phyloP scores from a whole-genome alignment of 176 grass and related monocot genomes.

The Eragrostis nindensis region DNA sequence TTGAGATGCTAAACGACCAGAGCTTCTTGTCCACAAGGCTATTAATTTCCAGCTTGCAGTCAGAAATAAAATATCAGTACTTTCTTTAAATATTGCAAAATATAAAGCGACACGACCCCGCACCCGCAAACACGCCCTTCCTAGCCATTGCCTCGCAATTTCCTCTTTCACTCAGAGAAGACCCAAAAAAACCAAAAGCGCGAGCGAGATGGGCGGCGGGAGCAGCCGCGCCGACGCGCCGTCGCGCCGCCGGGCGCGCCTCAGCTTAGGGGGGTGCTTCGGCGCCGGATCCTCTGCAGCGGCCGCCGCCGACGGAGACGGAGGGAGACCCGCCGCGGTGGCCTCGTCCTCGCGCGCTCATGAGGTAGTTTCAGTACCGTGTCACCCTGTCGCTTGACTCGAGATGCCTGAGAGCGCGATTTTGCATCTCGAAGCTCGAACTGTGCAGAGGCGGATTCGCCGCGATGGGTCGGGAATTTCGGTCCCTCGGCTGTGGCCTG shows the following conservation, averaged over 20 bases:
- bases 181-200: not conserved
- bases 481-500: not conserved
- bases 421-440: not conserved
- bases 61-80: not conserved
- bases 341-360: slow-evolving; percentile 44
- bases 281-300: slow-evolving; percentile 59
- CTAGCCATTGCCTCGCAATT: slow-evolving; percentile 34
- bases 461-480: not conserved
- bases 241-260: slow-evolving; percentile 48
- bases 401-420: not conserved
- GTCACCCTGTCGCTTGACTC: not conserved
- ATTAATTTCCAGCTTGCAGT: not conserved
- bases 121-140: slow-evolving; percentile 43
- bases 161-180: slow-evolving; percentile 6
- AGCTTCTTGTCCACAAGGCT: slow-evolving; percentile 3
- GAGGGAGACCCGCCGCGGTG: slow-evolving; percentile 21
- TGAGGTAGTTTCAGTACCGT: slow-evolving; percentile 47
- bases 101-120: slow-evolving; percentile 34
- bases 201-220: slow-evolving; percentile 71
- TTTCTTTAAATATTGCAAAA: slow-evolving; percentile 14
- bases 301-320: slow-evolving; percentile 7
- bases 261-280: slow-evolving; percentile 61
- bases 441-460: slow-evolving; percentile 25
- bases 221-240: slow-evolving; percentile 62
- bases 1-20: slow-evolving; percentile 11